These are phyloP conservation scores for Hypoxylon fragiforme DNA, from an alignment of 495 filamentous ascomycete genomes.

Conservation along the genomic window DNA sequence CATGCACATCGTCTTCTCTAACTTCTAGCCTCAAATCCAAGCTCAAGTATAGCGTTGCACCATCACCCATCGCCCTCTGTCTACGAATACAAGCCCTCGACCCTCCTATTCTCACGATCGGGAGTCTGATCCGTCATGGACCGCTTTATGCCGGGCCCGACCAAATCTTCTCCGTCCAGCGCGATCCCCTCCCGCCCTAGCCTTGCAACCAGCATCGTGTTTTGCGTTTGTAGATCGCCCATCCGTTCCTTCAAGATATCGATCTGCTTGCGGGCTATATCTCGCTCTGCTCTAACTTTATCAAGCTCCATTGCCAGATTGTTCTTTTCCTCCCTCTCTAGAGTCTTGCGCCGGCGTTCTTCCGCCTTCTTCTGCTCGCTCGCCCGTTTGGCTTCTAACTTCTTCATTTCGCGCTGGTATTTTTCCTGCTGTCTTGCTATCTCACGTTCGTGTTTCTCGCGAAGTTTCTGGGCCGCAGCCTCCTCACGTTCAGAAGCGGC, in stretches of 20 bases:
- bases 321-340: conserved; percentile 58
- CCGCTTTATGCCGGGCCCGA: conserved; percentile 1
- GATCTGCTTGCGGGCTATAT: conserved; percentile 60
- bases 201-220: conserved; percentile 57
- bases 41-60: no score
- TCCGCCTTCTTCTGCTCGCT: conserved; percentile 64
- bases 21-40: no score
- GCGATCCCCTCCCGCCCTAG: conserved; percentile 49
- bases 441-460: conserved; percentile 63
- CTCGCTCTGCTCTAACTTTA: conserved; percentile 57
- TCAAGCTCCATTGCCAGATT: conserved; percentile 53
- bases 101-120: neutral
- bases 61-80: neutral
- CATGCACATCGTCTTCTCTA: no score
- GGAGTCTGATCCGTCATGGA: conserved; percentile 14
- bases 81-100: neutral
- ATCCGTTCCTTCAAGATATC: conserved; percentile 66
- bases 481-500: conserved; percentile 45
- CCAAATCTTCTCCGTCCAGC: neutral
- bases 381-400: conserved; percentile 63
- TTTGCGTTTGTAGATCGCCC: conserved; percentile 67
- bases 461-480: conserved; percentile 52
- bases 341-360: conserved; percentile 55
- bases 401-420: conserved; percentile 62
- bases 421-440: conserved; percentile 65